phyloP scores from a whole-genome alignment of 2,329 filamentous ascomycete species.

The Pezicula carpinea region DNA sequence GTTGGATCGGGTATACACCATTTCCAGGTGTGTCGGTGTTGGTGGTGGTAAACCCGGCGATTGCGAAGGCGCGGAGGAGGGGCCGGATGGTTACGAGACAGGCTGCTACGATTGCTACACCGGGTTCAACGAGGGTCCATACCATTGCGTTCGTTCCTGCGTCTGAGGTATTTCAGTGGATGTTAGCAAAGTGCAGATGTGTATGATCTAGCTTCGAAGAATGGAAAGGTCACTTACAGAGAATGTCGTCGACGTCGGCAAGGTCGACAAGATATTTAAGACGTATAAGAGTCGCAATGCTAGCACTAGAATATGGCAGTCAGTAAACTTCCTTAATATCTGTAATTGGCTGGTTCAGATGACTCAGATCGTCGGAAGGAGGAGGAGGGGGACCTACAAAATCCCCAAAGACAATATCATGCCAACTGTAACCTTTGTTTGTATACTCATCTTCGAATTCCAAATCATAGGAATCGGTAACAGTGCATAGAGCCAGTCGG shows the following conservation, averaged over 20 bases:
- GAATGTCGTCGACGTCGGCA: constrained; percentile 6
- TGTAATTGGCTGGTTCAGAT: no score
- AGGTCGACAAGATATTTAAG: constrained; percentile 26
- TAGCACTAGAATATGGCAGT: constrained; percentile 36
- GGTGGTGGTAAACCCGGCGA: constrained; percentile 8
- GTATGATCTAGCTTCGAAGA: background rate
- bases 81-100: constrained; percentile 51
- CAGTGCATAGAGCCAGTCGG: constrained; percentile 42
- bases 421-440: constrained; percentile 33
- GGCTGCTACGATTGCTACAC: constrained; percentile 49
- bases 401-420: constrained; percentile 15
- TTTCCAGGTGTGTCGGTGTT: background rate
- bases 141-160: constrained; percentile 48
- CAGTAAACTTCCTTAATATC: background rate
- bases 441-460: constrained; percentile 34
- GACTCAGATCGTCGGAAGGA: no score
- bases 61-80: constrained; percentile 36
- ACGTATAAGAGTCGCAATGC: constrained; percentile 48
- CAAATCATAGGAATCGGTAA: constrained; percentile 38
- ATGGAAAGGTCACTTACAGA: constrained; percentile 4
- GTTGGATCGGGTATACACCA: background rate
- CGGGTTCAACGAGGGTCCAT: constrained; percentile 54
- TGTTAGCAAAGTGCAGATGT: no score
- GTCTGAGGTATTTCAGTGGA: constrained; percentile 2
- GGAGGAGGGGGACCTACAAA: constrained; percentile 8